phyloP scores from a whole-genome alignment of 495 filamentous ascomycete genomes.

The Cryomyces antarcticus region DNA sequence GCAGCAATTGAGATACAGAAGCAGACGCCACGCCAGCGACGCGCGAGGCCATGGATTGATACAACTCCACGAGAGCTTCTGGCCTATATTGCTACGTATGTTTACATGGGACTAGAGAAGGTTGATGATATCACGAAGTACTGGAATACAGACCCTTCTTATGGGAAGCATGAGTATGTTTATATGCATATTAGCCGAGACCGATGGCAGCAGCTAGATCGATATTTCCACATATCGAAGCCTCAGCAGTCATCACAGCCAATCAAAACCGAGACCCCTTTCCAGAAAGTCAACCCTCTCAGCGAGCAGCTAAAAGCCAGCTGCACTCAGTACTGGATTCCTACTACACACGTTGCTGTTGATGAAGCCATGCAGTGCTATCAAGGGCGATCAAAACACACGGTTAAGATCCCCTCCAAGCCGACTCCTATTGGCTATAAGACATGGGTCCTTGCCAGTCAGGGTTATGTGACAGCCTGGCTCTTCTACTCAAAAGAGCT shows the following conservation, averaged over 20 bases:
- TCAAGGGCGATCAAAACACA: not conserved
- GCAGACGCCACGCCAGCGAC: no score
- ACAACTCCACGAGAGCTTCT: not conserved
- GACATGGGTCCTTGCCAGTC: not conserved
- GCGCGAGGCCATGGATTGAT: not conserved
- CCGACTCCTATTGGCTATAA: slow-evolving; percentile 1
- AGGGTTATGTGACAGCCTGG: not conserved
- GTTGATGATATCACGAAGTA: not conserved
- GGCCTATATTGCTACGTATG: not conserved
- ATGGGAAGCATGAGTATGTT: not conserved
- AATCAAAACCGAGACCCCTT: not conserved
- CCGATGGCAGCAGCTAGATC: not conserved
- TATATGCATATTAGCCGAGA: not conserved
- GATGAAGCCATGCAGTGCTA: not conserved
- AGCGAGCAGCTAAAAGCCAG: not conserved
- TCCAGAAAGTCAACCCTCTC: not conserved
- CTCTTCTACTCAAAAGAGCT: not conserved
- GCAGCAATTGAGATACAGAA: not conserved
- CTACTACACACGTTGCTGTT: not conserved
- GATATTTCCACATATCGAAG: not conserved
- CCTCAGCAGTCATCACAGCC: no score
- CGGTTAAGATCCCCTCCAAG: not conserved
- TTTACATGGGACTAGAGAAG: not conserved
- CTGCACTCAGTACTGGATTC: not conserved
- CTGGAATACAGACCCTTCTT: not conserved